Base-by-base conservation (phyloP, 352 stramenopile species). In the Saprolegnia parasitica region DNA sequence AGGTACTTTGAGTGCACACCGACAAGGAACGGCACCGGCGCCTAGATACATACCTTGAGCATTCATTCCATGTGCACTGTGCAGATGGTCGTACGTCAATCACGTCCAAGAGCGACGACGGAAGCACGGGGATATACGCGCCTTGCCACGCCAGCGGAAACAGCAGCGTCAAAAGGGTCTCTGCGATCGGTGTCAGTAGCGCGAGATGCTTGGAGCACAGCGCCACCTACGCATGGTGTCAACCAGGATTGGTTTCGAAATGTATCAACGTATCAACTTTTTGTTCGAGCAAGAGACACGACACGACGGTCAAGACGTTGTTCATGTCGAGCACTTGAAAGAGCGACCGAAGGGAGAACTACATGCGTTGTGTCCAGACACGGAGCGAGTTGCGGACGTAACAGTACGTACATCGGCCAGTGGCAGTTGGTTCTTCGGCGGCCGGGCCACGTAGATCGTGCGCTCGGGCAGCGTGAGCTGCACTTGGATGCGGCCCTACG, bases 121-220 rank as follows among this genome's bases (percentile, higher is more conserved):
- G 95, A 39, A 98, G 82, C 13, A 99, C 79, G 2, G 96, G 96
- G 47, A 98, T 97, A 72, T 97, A 98, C 18, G 87, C 88, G 35
- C 94, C 93, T 86, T 98, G 93, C 94, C 94, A 98, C 16, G 90
- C 84, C 64, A 98, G 97, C 5, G 96, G 96, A 57, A 98, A 90
- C 3, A 98, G 74, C 20, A 98, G 80, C 60, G 86, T 80, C 57
- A 98, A 58, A 6, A 99, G 80, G 9, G 91, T 85, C 77, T 99
- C 95, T 46, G 90, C 87, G 5, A 96, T 83, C 9, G 94, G 94
- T 0, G 89, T 97, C 45, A 98, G 80, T 20, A 98, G 62, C 11
- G 85, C 84, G 37, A 96, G 81, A 61, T 96, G 81, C 65, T 90
- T 90, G 0, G 92, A 98, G 71, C 90, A 97, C 20, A 99, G 67